Percentiles rank a stretch among this genome's conserved stretches.
These are phyloP conservation scores for Nigrospora osmanthi DNA, from an alignment of 2,329 filamentous ascomycete species.

Conservation along the genomic window DNA sequence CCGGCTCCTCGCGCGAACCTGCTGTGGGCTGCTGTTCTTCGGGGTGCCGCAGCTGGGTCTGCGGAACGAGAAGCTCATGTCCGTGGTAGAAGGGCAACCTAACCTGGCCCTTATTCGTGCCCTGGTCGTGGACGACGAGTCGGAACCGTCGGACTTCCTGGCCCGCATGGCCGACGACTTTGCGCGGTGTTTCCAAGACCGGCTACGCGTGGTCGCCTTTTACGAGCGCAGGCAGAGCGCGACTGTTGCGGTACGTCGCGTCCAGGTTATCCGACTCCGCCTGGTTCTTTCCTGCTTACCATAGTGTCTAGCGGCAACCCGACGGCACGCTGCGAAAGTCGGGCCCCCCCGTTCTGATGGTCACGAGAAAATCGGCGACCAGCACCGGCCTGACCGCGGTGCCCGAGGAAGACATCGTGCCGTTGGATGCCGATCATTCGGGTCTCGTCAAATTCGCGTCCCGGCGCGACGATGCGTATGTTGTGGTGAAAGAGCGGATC, in stretches of 20 bases:
- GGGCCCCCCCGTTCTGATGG: conserved; percentile 10
- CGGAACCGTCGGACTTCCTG: conserved; percentile 11
- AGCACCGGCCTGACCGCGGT: conserved; percentile 9
- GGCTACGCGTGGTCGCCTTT: conserved; percentile 10
- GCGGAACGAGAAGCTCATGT: conserved; percentile 9
- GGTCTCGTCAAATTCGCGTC: conserved; percentile 14
- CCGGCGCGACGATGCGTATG: conserved; percentile 2
- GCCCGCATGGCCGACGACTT: conserved; percentile 11
- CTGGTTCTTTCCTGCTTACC: not conserved
- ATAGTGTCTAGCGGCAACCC: not conserved
- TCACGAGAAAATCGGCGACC: conserved; percentile 14
- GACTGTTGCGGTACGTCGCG: conserved; percentile 9
- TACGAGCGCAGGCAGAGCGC: conserved; percentile 9
- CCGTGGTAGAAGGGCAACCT: conserved; percentile 13
- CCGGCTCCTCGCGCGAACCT: conserved; percentile 7
- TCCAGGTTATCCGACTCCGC: not conserved
- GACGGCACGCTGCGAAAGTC: conserved; percentile 5
- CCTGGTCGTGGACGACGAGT: conserved; percentile 11
- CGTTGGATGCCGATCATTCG: conserved; percentile 13
- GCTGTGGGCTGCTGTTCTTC: conserved; percentile 16
- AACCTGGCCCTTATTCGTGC: conserved; percentile 12
- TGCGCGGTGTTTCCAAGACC: conserved; percentile 6
- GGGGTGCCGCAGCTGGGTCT: conserved; percentile 19
- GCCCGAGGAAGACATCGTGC: conserved; percentile 11
- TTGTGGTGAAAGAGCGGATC: conserved; percentile 2